Evolutionary conservation across 2,329 filamentous ascomycete genomes (phyloP), one percentile per base, ranked within the genome.

Genomic region (Hawksworthiomyces lignivorus): DNA sequence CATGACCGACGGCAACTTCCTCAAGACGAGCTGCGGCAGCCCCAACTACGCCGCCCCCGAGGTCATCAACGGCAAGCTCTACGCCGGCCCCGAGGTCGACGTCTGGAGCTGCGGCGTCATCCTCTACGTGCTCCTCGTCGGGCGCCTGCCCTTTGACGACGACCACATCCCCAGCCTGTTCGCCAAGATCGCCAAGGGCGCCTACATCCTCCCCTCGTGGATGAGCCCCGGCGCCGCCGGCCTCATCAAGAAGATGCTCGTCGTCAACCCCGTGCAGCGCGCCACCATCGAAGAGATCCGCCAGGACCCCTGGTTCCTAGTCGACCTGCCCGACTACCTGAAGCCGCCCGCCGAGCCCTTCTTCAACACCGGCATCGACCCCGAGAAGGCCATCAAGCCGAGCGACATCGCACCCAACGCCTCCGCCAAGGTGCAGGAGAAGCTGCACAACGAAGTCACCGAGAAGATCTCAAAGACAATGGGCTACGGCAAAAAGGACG

Each of bases 1-100:
- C 66, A 98, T 98, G 92, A 97, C 92, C 0, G 92, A 98, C 60
- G 92, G 92, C 20, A 98, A 98, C 61, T 98, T 98, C 60, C 77
- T 98, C 56, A 97, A 96, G 68, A 98, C 92, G 1, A 97, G 89
- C 60, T 98, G 92, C 56, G 92, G 92, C 40, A 97, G 90, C 58
- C 92, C 92, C 31, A 98, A 98, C 63, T 98, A 98, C 62, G 92
- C 92, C 11, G 92, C 92, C 1, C 92, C 92, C 7, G 92, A 98
- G 62, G 92, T 98, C 47, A 97, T 98, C 57, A 92, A 89, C 42
- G 92, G 92, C 19, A 98, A 97, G 70, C 72, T 97, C 41, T 98
- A 98, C 59, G 92, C 92, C 15, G 92, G 92, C 1, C 90, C 92
- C 1, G 92, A 98, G 63, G 92, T 98, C 28, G 92, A 98, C 60